phyloP scores from a whole-genome alignment of 148 eudicot species.

The Drosera capensis region DNA sequence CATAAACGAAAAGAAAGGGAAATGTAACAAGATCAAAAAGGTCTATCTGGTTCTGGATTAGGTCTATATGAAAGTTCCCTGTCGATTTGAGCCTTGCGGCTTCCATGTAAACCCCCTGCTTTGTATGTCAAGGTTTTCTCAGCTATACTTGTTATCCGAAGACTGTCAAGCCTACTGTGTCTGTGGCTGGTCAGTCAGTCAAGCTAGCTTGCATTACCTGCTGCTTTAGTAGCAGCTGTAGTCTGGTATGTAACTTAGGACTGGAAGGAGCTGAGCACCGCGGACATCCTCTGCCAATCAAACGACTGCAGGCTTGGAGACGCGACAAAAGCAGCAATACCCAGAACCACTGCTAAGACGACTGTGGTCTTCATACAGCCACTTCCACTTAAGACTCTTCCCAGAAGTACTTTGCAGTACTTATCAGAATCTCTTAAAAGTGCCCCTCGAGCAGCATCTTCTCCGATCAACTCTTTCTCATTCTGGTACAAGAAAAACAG shows the following conservation, averaged over 20 bases:
- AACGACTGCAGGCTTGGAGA: conserved; percentile 29
- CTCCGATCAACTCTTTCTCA: conserved; percentile 39
- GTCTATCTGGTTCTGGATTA: too few relatives aligned
- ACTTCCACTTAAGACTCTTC: conserved; percentile 47
- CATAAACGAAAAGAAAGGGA: too few relatives aligned
- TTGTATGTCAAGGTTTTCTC: too few relatives aligned
- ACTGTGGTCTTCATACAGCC: conserved; percentile 44
- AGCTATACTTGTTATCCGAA: too few relatives aligned
- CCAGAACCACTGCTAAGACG: conserved; percentile 22
- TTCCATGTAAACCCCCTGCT: too few relatives aligned
- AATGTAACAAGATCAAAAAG: too few relatives aligned
- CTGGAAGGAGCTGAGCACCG: conserved; percentile 37
- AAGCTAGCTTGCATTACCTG: too few relatives aligned
- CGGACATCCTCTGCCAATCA: conserved; percentile 41
- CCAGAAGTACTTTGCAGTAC: conserved; percentile 41
- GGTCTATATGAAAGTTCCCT: too few relatives aligned
- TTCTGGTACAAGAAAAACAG: conserved; percentile 20
- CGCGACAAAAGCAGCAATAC: conserved; percentile 38
- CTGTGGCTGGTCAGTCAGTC: too few relatives aligned
- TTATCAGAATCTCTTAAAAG: conserved; percentile 48
- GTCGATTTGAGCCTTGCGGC: too few relatives aligned
- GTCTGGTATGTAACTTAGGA: conserved; percentile 7
- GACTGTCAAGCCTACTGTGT: too few relatives aligned
- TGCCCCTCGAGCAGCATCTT: conserved; percentile 23
- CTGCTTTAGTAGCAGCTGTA: neutral